Conservation (phyloP, 805 yeast species). For the Pichia rugopelliculosa region DNA sequence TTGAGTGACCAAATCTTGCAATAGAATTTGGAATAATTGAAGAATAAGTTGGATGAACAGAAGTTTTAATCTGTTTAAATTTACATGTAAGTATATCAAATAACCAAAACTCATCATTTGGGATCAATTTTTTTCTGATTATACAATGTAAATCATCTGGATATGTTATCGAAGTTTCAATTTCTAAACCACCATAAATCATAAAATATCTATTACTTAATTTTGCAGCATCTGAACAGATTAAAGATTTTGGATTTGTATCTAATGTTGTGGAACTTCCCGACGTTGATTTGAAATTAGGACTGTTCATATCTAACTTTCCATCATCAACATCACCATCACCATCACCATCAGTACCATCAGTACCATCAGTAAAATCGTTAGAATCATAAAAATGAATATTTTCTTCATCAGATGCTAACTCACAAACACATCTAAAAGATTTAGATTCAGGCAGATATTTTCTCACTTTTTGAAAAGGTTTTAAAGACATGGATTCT, state of each 20-base stretch:
- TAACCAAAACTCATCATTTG: slow-evolving; percentile 49
- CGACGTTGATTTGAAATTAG: neutral
- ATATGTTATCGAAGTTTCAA: slow-evolving; percentile 26
- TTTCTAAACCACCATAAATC: slow-evolving; percentile 64
- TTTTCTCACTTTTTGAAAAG: slow-evolving; percentile 32
- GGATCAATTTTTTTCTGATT: slow-evolving; percentile 22
- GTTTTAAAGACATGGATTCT: slow-evolving; percentile 35
- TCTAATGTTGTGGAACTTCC: neutral
- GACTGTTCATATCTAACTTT: neutral
- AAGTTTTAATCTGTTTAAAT: slow-evolving; percentile 40
- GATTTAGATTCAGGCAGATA: slow-evolving; percentile 35
- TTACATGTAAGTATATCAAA: slow-evolving; percentile 43
- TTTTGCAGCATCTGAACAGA: slow-evolving; percentile 40
- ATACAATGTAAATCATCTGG: slow-evolving; percentile 32
- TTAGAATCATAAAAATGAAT: no score
- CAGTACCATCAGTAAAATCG: neutral
- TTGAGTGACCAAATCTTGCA: slow-evolving; percentile 28
- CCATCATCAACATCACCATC: neutral
- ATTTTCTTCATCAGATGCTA: slow-evolving; percentile 1
- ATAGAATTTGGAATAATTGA: slow-evolving; percentile 22
- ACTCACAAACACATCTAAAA: slow-evolving; percentile 20
- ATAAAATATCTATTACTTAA: slow-evolving; percentile 52
- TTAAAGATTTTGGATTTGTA: slow-evolving; percentile 41
- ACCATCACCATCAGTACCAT: neutral
- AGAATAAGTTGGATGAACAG: slow-evolving; percentile 26